Evolutionary conservation across 2,329 filamentous ascomycete species (phyloP), one percentile per base, ranked within the genome.

Genomic region (Colletotrichum sp.): DNA sequence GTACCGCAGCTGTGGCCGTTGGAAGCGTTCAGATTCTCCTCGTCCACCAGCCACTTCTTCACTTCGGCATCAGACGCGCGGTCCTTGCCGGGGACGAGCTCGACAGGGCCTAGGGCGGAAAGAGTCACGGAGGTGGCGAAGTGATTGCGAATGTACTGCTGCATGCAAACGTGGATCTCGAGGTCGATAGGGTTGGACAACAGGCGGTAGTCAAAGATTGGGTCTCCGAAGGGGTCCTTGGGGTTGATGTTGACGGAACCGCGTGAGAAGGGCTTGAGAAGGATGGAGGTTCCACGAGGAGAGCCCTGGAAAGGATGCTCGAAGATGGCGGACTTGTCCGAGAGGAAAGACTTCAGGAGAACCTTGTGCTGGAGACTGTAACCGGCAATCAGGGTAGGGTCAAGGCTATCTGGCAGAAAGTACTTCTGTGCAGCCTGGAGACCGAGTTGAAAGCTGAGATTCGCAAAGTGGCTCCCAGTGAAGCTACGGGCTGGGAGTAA

Each of bases 191-290:
- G 88, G 78, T 90, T 85, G 29, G 85, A 87, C 75, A 85, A 79
- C 16, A 82, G 79, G 62, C 83, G 81, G 72, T 78, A 80, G 89
- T 87, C 82, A 84, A 91, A 66, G 85, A 88, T 29, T 86, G 88
- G 78, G 89, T 86, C 6, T 84, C 84, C 77, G 12, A 76, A 76
- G 52, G 75, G 84, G 59, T 87, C 84, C 5, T 84, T 65, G 16
- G 84, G 84, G 19, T 83, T 83, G 76, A 92, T 89, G 80, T 90
- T 90, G 76, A 91, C 87, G 34, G 86, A 85, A n/a, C 90, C 90
- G 3, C 90, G 87, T 2, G 88, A 90, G 73, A 88, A 87, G 0
- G 90, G 89, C 44, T 82, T 80, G 27, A 79, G 78, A 2, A 82
- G 75, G 9, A 79, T 78, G 39, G 69, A 69, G 0, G 72, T 70